Percentiles rank a stretch among this genome's conserved stretches.
Conservation (phyloP, 176 grass and related monocot genomes). For the Typha latifolia region DNA sequence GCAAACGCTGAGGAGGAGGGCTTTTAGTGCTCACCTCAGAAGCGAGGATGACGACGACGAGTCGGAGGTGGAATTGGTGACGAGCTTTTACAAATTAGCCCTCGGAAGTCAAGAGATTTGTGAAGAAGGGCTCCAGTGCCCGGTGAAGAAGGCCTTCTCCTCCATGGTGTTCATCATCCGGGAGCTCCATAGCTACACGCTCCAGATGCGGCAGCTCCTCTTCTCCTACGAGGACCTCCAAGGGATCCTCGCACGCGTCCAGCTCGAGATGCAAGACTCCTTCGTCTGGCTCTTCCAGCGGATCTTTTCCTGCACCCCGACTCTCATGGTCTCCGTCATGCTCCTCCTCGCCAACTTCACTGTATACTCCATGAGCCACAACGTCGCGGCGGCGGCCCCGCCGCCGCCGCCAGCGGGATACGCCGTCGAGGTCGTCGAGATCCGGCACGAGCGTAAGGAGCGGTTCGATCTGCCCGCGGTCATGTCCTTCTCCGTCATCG, state of each 20-base stretch:
- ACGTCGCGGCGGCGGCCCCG: slow-evolving; percentile 20
- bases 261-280: slow-evolving; percentile 78
- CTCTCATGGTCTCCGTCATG: slow-evolving; percentile 93
- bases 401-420: slow-evolving; percentile 18
- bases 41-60: slow-evolving; percentile 1
- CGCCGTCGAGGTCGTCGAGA: slow-evolving; percentile 28
- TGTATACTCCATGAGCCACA: slow-evolving; percentile 68
- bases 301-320: slow-evolving; percentile 79
- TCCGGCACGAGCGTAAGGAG: slow-evolving; percentile 18
- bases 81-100: slow-evolving; percentile 1
- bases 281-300: slow-evolving; percentile 99
- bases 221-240: slow-evolving; percentile 14
- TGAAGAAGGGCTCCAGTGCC: too few relatives aligned
- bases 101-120: background rate
- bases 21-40: background rate
- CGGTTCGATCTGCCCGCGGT: slow-evolving; percentile 22
- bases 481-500: slow-evolving; percentile 30
- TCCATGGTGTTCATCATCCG: slow-evolving; percentile 25
- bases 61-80: background rate
- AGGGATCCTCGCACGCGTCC: slow-evolving; percentile 41
- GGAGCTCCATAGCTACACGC: slow-evolving; percentile 19
- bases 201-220: slow-evolving; percentile 8
- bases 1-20: background rate
- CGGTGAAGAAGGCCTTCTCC: slow-evolving; percentile 17
- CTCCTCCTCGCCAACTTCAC: slow-evolving; percentile 96